Evolutionary conservation across 2,329 filamentous ascomycete genomes (phyloP), one percentile per base, ranked within the genome.

Genomic region (Diaporthe sp.): DNA sequence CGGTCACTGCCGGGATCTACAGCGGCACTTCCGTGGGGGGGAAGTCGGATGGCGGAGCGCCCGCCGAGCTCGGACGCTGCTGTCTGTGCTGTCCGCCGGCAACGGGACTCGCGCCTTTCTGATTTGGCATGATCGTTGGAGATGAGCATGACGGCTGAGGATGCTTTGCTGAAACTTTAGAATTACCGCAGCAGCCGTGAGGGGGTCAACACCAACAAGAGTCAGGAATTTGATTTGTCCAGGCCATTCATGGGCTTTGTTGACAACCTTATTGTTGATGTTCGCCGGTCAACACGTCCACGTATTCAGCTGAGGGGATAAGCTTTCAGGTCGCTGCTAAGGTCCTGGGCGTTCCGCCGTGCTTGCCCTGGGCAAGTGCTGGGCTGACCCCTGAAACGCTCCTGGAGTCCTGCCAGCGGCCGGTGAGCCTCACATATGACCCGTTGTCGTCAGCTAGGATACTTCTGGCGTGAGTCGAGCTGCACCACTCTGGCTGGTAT

Each of bases 301-400:
- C 39, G 65, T 15, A 39, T 22, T 9, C 28, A 31, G 46, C 5
- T 19, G 46, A 53, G 44, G 44, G 31, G 31, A 25, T 25, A 68
- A 39, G 49, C 46, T 68, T 68, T 28, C 46, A 17, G 65, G 46
- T 13, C 12, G 46, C 19, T 68, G 22, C 17, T 53, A 68, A 53
- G 22, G 46, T 51, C 39, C 34, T 51, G 65, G 65, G 65, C 46
- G n/a, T n/a, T 53, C 65, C 44, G 62, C 28, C 19, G 62, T 68
- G 62, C 34, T 44, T 68, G 44, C 46, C 62, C 62, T 68, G 62
- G 31, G 46, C 44, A 34, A 5, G 6, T 15, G 46, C 46, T 53
- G 65, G 65, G 46, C 65, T 68, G 65, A 68, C 46, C 65, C 65
- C 46, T 68, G 65, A 68, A 68, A 53, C 46, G 65, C 65, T 53